These are phyloP conservation scores for Nakazawaea holstii DNA, from an alignment of 805 yeast genomes.

Conservation along the genomic window DNA sequence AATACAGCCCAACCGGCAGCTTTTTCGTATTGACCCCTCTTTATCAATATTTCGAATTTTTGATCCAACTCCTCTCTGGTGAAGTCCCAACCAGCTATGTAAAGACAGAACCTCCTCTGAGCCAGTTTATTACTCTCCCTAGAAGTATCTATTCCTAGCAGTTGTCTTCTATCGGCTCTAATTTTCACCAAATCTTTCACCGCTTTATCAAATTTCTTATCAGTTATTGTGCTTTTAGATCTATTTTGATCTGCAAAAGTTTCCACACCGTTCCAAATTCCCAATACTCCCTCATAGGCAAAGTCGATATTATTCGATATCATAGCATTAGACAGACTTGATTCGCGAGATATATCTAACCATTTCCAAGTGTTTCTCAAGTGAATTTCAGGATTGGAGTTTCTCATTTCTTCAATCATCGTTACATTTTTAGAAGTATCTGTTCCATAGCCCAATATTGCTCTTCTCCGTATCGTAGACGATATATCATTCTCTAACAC, in stretches of 20 bases:
- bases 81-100: constrained; percentile 88
- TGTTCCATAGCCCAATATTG: constrained; percentile 65
- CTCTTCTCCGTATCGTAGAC: constrained; percentile 64
- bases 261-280: constrained; percentile 79
- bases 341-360: constrained; percentile 67
- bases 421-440: constrained; percentile 61
- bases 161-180: constrained; percentile 36
- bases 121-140: constrained; percentile 42
- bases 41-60: constrained; percentile 51
- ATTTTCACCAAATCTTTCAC: constrained; percentile 45
- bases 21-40: constrained; percentile 62
- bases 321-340: constrained; percentile 63
- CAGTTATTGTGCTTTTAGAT: constrained; percentile 27
- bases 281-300: constrained; percentile 83
- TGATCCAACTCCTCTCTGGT: constrained; percentile 70
- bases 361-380: constrained; percentile 86
- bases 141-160: constrained; percentile 37
- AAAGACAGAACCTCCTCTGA: constrained; percentile 73
- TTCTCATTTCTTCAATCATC: constrained; percentile 46
- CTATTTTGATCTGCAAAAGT: constrained; percentile 47
- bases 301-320: constrained; percentile 66
- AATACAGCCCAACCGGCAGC: constrained; percentile 99
- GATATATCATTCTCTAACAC: constrained; percentile 70
- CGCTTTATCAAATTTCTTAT: constrained; percentile 41
- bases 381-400: constrained; percentile 48